A percentile compares a stretch with the other conserved stretches of the same genome.
Conservation (phyloP, 2,329 filamentous ascomycete species). For the Trichoderma gracile region DNA sequence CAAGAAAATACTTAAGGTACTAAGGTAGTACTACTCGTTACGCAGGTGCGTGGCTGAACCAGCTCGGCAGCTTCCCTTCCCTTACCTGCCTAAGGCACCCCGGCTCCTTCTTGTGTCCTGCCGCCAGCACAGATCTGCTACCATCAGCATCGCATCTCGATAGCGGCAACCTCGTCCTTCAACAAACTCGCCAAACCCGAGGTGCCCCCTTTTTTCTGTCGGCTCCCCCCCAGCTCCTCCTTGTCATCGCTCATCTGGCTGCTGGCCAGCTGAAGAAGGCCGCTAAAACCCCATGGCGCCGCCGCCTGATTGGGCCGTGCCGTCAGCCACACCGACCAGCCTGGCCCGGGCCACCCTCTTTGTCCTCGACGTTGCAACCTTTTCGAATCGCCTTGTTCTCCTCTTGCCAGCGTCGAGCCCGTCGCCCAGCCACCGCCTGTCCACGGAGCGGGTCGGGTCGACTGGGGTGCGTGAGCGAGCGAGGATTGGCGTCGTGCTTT, state of each 20-base stretch:
- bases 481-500: slow-evolving; percentile 18
- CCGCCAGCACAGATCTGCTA: slow-evolving; percentile 15
- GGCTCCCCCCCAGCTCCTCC: slow-evolving; percentile 2
- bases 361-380: not conserved
- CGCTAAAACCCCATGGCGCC: slow-evolving; percentile 12
- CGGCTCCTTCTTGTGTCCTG: slow-evolving; percentile 3
- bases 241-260: slow-evolving; percentile 9
- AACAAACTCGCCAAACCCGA: no score
- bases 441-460: slow-evolving; percentile 23
- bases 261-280: slow-evolving; percentile 24
- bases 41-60: no score
- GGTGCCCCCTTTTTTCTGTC: slow-evolving; percentile 20
- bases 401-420: not conserved
- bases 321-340: slow-evolving; percentile 16
- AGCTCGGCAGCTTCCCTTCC: no score
- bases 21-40: no score
- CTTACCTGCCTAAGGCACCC: no score
- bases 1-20: no score
- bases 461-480: slow-evolving; percentile 11
- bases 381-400: no score
- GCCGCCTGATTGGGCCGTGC: slow-evolving; percentile 9
- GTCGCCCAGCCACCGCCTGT: slow-evolving; percentile 27
- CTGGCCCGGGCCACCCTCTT: slow-evolving; percentile 8
- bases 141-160: not conserved
- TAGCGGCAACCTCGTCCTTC: no score